Evolutionary conservation across 1,284 basidiomycete genomes (phyloP), one percentile per base, ranked within the genome.

Genomic region (Phaffia rhodozyma): DNA sequence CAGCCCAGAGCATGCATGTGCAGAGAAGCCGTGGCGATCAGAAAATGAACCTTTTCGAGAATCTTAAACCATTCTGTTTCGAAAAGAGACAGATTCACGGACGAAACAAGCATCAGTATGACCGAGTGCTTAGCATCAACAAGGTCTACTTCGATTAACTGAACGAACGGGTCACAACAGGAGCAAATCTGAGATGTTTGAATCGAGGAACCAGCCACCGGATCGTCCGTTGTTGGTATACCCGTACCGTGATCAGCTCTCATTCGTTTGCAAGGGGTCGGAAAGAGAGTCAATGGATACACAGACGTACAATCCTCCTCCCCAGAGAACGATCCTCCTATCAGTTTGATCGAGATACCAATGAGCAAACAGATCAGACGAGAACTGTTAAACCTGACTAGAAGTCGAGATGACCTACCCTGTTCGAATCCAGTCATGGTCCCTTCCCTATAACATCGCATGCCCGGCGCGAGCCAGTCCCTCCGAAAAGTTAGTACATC

Each of bases 341-440:
- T 13, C 16, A 11, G 5, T 7, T 7, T 43, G 5, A 43, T 16
- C 38, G 38, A 16, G 13, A 16, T 43, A 16, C 5, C 2, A 43
- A 43, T 7, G 13, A 7, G 16, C 2, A 7, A 2, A 7, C 13
- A 43, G 13, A 43, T 43, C 2, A 43, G 13, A 11, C 13, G 29
- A 58, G 30, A 54, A 29, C 47, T 27, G n/a, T 48, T 21, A 5
- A 27, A 53, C 43, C 6, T 48, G 5, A 21, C 20, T 48, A 21
- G 48, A 48, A 48, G 48, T 43, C 30, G 54, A 30, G 25, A 30
- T 20, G 25, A 70, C 75, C 66, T 62, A 77, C 76, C 68, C 74
- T 1, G 77, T 78, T n/a, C 77, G 69, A 48, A 71, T 70, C 58
- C 71, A 70, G 69, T 78, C 77, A 62, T 77, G 76, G 20, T 75